Evolutionary conservation across 1,284 basidiomycete species (phyloP).

Genomic region (Austroboletus novae-zelandiae): DNA sequence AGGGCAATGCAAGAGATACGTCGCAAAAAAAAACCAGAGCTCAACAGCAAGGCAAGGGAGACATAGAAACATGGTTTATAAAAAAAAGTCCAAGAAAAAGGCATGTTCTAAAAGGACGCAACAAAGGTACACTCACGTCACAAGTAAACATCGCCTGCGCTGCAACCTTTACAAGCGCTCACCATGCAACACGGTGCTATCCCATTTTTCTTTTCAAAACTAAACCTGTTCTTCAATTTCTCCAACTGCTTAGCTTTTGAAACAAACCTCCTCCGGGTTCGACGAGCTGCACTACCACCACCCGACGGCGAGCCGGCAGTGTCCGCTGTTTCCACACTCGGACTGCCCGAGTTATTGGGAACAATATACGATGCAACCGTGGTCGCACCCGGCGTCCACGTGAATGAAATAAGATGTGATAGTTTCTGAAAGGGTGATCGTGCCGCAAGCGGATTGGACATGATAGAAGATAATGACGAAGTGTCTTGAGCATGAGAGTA

Average conservation of each 20-base stretch:
- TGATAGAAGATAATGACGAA: slow-evolving; percentile 43
- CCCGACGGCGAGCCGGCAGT: neutral
- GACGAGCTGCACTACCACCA: slow-evolving; percentile 8
- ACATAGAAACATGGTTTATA: slow-evolving; percentile 21
- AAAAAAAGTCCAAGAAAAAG: slow-evolving; percentile 1
- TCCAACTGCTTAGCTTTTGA: slow-evolving; percentile 62
- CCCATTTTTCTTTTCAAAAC: slow-evolving; percentile 39
- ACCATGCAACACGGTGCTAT: slow-evolving; percentile 31
- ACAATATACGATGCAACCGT: slow-evolving; percentile 28
- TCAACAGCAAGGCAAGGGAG: slow-evolving; percentile 3
- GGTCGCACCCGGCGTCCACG: slow-evolving; percentile 48
- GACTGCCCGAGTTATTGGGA: slow-evolving; percentile 25
- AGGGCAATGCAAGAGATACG: slow-evolving; percentile 17
- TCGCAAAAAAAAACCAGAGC: slow-evolving; percentile 3
- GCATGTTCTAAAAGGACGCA: slow-evolving; percentile 3
- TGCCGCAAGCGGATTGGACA: slow-evolving; percentile 51
- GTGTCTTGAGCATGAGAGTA: slow-evolving; percentile 23
- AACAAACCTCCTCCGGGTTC: slow-evolving; percentile 43
- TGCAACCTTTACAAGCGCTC: slow-evolving; percentile 44
- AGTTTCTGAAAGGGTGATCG: slow-evolving; percentile 45
- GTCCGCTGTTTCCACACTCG: slow-evolving; percentile 16
- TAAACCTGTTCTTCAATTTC: slow-evolving; percentile 53
- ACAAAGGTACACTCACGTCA: slow-evolving; percentile 34
- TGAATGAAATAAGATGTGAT: slow-evolving; percentile 56
- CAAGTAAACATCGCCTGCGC: slow-evolving; percentile 39